These are phyloP conservation scores for Cucumis cinereus DNA, from an alignment of 306 rosid species.

Conservation along the genomic window DNA sequence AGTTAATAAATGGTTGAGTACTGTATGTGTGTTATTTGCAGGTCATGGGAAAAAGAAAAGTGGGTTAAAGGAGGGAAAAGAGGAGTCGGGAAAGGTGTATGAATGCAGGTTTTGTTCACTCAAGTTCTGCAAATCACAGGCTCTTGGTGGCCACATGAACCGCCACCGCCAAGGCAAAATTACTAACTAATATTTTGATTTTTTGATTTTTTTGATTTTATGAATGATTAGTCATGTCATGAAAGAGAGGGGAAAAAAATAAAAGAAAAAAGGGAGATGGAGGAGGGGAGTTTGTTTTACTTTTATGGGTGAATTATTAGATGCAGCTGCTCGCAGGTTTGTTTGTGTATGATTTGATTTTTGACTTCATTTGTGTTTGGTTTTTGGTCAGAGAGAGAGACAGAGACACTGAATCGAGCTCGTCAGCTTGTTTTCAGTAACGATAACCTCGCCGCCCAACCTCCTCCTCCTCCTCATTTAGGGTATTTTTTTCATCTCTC, in stretches of 20 bases:
- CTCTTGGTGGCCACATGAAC: conserved; percentile 99
- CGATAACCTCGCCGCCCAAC: conserved; percentile 52
- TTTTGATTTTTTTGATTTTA: no score
- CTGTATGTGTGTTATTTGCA: conserved; percentile 23
- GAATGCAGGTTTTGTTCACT: conserved; percentile 99
- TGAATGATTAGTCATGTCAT: no score
- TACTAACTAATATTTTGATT: background rate
- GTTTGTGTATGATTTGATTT: conserved; percentile 4
- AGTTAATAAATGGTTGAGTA: no score
- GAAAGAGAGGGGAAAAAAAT: no score
- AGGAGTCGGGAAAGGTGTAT: conserved; percentile 76
- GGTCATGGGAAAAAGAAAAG: conserved; percentile 76
- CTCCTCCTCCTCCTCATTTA: conserved; percentile 34
- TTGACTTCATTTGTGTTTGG: conserved; percentile 22
- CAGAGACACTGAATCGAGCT: conserved; percentile 93
- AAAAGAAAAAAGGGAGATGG: no score
- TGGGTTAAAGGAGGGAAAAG: conserved; percentile 75
- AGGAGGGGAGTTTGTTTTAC: background rate
- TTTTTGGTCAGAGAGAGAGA: conserved; percentile 72
- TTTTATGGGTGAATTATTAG: conserved; percentile 4
- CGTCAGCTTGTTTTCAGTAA: conserved; percentile 84
- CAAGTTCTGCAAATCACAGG: conserved; percentile 98
- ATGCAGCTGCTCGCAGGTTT: background rate
- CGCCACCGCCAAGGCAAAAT: conserved; percentile 96
- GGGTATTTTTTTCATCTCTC: conserved; percentile 29